phyloP scores from a whole-genome alignment of 2,329 filamentous ascomycete species.

The Aureobasidium sp. region DNA sequence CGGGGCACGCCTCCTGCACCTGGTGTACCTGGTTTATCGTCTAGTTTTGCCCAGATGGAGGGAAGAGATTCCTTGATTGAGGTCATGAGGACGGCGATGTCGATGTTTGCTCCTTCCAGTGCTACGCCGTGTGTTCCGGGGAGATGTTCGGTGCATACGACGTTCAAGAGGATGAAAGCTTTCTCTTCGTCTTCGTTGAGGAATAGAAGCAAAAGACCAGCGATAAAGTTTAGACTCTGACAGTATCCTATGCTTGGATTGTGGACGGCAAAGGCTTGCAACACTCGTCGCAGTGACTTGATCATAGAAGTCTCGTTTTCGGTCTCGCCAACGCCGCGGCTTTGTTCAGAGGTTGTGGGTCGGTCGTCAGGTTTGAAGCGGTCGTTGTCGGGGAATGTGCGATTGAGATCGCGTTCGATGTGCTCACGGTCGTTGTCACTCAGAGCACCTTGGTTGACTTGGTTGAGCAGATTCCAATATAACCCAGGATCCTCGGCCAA shows the following conservation, averaged over 20 bases:
- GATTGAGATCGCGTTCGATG: slow-evolving; percentile 86
- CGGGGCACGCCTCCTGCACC: slow-evolving; percentile 35
- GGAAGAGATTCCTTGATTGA: slow-evolving; percentile 76
- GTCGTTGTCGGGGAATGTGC: slow-evolving; percentile 91
- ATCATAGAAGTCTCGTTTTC: slow-evolving; percentile 66
- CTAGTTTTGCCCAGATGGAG: slow-evolving; percentile 78
- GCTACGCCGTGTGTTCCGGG: slow-evolving; percentile 88
- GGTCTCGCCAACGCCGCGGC: slow-evolving; percentile 15
- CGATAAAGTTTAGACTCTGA: slow-evolving; percentile 90
- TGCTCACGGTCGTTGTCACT: slow-evolving; percentile 71
- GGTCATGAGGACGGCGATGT: slow-evolving; percentile 87
- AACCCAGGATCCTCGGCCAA: slow-evolving; percentile 66
- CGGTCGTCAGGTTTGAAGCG: slow-evolving; percentile 64
- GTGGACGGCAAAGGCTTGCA: slow-evolving; percentile 84
- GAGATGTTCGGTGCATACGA: slow-evolving; percentile 80
- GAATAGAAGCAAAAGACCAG: slow-evolving; percentile 81
- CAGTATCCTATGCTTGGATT: slow-evolving; percentile 92
- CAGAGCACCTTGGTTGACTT: slow-evolving; percentile 54
- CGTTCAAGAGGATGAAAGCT: slow-evolving; percentile 84
- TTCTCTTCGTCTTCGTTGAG: slow-evolving; percentile 76
- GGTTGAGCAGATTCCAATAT: slow-evolving; percentile 61
- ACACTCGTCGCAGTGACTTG: slow-evolving; percentile 68
- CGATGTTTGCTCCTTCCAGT: slow-evolving; percentile 85
- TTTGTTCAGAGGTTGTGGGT: slow-evolving; percentile 20
- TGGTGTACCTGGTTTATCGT: slow-evolving; percentile 50